A percentile compares a stretch with the other conserved stretches of the same genome.
Conservation (phyloP, 2,329 filamentous ascomycete genomes). For the Diaporthe batatas region DNA sequence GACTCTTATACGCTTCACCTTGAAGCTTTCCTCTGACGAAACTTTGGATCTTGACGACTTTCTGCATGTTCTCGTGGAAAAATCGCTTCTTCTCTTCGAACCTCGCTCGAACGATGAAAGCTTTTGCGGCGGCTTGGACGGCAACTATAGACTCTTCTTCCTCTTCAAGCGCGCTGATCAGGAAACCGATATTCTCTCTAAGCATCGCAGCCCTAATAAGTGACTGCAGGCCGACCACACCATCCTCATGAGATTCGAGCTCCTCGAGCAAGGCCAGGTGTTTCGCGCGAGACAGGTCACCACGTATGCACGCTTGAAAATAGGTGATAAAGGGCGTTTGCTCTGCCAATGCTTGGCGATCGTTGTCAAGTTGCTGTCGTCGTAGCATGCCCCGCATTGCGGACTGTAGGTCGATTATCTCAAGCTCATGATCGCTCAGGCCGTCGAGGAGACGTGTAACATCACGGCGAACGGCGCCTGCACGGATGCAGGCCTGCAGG, state of each 20-base stretch:
- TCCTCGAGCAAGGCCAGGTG: conserved; percentile 75
- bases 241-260: conserved; percentile 76
- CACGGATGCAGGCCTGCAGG: conserved; percentile 67
- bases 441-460: conserved; percentile 62
- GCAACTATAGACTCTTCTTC: conserved; percentile 83
- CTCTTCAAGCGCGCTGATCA: conserved; percentile 83
- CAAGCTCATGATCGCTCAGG: conserved; percentile 60
- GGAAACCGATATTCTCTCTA: conserved; percentile 78
- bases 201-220: conserved; percentile 83
- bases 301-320: conserved; percentile 77
- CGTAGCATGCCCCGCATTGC: conserved; percentile 72
- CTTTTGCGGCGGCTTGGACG: conserved; percentile 81
- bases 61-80: conserved; percentile 98
- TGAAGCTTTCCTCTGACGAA: conserved; percentile 95
- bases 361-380: conserved; percentile 62
- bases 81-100: conserved; percentile 90
- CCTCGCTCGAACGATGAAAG: conserved; percentile 77
- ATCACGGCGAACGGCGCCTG: conserved; percentile 66
- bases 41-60: conserved; percentile 98
- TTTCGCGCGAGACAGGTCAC: conserved; percentile 72
- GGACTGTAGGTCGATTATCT: conserved; percentile 68
- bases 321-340: conserved; percentile 69
- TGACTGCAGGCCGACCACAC: conserved; percentile 79
- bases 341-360: conserved; percentile 68
- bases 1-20: conserved; percentile 96